These are phyloP conservation scores for Eucalyptus coolabah DNA, from an alignment of 345 rosid species.

Conservation along the genomic window DNA sequence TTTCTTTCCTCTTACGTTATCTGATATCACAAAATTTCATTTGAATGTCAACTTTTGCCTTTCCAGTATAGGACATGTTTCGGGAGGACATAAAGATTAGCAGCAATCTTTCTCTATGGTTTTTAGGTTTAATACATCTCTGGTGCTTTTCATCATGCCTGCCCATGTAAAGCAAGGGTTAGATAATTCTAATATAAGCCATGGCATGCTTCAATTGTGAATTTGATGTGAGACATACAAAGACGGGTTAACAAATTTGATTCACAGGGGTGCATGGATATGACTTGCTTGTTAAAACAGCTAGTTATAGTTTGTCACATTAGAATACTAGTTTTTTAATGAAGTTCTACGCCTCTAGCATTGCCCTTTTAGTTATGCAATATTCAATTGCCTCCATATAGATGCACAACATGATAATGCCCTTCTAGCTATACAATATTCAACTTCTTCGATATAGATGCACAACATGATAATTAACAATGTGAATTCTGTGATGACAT, in stretches of 20 bases:
- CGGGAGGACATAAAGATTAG: neutral
- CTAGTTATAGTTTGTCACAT: neutral
- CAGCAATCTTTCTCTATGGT: neutral
- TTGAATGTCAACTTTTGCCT: neutral
- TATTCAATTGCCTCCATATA: neutral
- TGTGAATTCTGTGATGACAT: too few species aligned
- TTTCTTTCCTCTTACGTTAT: neutral
- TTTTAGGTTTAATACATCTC: neutral
- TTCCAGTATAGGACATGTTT: neutral
- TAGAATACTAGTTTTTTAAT: neutral
- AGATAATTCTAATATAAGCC: neutral
- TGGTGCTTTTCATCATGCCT: neutral
- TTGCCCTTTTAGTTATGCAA: neutral
- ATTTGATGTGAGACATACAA: neutral
- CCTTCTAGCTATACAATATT: too few species aligned
- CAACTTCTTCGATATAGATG: too few species aligned
- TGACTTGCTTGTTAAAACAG: neutral
- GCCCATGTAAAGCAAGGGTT: neutral
- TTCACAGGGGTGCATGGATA: neutral
- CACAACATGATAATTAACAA: too few species aligned
- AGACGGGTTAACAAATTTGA: neutral
- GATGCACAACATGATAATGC: too few species aligned
- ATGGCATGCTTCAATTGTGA: neutral
- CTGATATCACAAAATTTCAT: neutral
- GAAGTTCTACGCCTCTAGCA: neutral